These are phyloP conservation scores for Paspalum notatum DNA, from an alignment of 176 grass and related monocot genomes.

Conservation along the genomic window DNA sequence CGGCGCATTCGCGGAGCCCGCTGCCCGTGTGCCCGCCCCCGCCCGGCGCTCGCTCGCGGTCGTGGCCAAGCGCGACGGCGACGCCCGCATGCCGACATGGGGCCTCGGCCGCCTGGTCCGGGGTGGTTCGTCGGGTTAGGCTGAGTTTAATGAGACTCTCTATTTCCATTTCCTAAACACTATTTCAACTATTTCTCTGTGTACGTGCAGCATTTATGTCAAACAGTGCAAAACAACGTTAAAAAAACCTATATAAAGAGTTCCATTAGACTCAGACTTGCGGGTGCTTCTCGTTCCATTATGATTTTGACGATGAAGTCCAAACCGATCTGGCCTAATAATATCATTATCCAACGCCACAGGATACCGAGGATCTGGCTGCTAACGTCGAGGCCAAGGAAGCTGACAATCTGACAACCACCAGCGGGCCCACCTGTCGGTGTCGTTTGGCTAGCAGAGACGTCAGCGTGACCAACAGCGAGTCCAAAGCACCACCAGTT, in stretches of 20 bases:
- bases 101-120: neutral
- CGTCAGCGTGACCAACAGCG: neutral
- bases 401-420: neutral
- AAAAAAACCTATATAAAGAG: too few species aligned
- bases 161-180: too few species aligned
- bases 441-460: too few species aligned
- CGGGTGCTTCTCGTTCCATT: neutral
- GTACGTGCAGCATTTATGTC: too few species aligned
- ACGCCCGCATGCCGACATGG: constrained; percentile 26
- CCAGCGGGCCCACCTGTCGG: neutral
- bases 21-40: neutral
- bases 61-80: neutral
- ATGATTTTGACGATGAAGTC: constrained; percentile 1
- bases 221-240: too few species aligned
- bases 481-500: neutral
- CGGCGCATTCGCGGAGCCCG: neutral
- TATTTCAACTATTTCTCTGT: too few species aligned
- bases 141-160: too few species aligned
- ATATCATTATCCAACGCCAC: neutral
- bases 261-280: too few species aligned
- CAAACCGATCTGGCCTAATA: neutral
- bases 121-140: neutral
- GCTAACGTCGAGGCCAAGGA: constrained; percentile 22
- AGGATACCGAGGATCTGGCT: neutral
- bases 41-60: neutral